Conservation (phyloP, 768 basidiomycete species). For the Panellus pusillus region DNA sequence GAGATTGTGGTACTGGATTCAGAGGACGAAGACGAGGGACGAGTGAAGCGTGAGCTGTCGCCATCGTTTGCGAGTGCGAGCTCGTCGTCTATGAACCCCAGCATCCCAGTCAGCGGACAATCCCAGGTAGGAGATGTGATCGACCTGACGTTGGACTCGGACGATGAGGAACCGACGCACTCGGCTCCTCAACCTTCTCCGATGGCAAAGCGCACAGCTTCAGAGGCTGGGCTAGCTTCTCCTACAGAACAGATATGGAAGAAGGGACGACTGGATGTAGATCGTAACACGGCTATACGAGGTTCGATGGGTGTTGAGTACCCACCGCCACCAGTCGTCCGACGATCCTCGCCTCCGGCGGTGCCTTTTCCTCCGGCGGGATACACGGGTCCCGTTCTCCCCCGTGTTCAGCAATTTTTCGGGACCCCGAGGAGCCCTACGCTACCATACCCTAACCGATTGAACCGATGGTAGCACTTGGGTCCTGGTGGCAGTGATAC, state of each 20-base stretch:
- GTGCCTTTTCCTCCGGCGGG: conserved; percentile 1
- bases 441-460: conserved; percentile 1
- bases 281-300: conserved; percentile 9
- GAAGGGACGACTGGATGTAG: conserved; percentile 47
- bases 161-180: conserved; percentile 57
- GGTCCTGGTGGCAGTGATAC: too few species aligned
- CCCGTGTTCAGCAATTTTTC: conserved; percentile 6
- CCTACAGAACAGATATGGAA: conserved; percentile 76
- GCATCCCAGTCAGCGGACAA: not conserved
- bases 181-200: conserved; percentile 27
- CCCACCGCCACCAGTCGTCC: not conserved
- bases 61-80: conserved; percentile 48
- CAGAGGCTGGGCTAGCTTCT: conserved; percentile 47
- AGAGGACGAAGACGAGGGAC: conserved; percentile 77
- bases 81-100: conserved; percentile 15
- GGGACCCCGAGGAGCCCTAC: too few species aligned
- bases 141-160: conserved; percentile 80
- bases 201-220: conserved; percentile 59
- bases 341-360: not conserved
- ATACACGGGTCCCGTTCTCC: conserved; percentile 5
- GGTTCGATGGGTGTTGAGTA: conserved; percentile 10
- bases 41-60: conserved; percentile 75
- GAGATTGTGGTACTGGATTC: conserved; percentile 69
- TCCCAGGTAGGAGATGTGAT: conserved; percentile 59
- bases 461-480: conserved; percentile 12